Conservation (phyloP, 2,329 filamentous ascomycete species). For the Albophoma yamanashiensis region DNA sequence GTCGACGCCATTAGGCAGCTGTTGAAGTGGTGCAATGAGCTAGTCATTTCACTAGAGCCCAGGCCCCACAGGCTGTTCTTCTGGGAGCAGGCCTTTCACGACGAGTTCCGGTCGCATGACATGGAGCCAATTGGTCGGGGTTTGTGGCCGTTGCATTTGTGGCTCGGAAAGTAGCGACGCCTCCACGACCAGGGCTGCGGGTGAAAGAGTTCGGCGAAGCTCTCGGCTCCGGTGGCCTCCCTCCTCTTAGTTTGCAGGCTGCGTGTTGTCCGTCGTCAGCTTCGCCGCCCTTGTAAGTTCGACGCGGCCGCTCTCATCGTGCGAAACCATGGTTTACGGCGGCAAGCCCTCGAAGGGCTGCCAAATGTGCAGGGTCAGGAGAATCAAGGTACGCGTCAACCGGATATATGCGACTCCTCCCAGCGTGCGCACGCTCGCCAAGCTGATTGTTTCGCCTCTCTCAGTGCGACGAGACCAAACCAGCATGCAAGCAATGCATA, state of each 20-base stretch:
- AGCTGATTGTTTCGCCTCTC: neutral
- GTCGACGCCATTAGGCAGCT: neutral
- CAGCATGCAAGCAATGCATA: slow-evolving; percentile 51
- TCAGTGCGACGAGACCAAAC: slow-evolving; percentile 56
- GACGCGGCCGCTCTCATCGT: neutral
- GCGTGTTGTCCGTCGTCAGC: neutral
- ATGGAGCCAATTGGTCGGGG: neutral
- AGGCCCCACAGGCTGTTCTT: neutral
- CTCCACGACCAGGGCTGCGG: neutral
- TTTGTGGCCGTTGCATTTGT: neutral
- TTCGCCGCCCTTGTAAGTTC: neutral
- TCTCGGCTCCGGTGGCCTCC: slow-evolving; percentile 4
- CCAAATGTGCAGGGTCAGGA: slow-evolving; percentile 60
- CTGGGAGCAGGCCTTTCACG: neutral
- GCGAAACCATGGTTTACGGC: slow-evolving; percentile 45
- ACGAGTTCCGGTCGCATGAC: neutral
- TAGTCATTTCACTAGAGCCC: neutral
- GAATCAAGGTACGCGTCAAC: slow-evolving; percentile 51
- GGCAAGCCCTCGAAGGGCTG: slow-evolving; percentile 57
- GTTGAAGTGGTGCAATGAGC: neutral
- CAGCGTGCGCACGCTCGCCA: neutral
- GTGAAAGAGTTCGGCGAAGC: neutral
- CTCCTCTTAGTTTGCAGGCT: neutral
- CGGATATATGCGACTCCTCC: neutral
- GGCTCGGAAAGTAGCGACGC: neutral